Base-by-base conservation (phyloP, 371 early-diverging fungal species). In the Zychaea mexicana region DNA sequence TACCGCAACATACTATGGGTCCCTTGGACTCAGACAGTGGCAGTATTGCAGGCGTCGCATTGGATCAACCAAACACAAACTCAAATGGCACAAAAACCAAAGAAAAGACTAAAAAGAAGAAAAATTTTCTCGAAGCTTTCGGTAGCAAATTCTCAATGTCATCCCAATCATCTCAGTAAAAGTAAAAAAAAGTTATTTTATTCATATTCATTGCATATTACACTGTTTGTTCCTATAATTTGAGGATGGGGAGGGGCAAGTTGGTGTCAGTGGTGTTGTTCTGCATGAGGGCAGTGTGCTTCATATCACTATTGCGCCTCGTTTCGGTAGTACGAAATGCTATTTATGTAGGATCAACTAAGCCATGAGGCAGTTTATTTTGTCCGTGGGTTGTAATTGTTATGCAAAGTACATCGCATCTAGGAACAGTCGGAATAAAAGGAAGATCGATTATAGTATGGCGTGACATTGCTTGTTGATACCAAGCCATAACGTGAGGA, bases 91-190 rank as follows among this genome's bases (percentile, higher is more conserved):
- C 59, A n/a, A 52, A 52, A 53, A 30, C 56, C 36, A 52, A 60
- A 31, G 61, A 68, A 54, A 70, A 65, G 39, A 52, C 59, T 17
- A 61, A 70, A 52, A 65, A 63, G 57, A 70, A 66, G 56, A 70
- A 70, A 52, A 60, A 36, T 13, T 64, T 64, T 39, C 28, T 69
- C 49, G 63, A 60, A 36, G 62, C 63, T 19, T 70, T 70, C 39
- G 70, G 70, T 30, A 63, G 66, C 54, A 70, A 70, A 55, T 60
- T 70, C 31, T 61, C 67, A 47, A 67, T 67, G 67, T 56, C 66
- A 45, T 69, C 65, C 45, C 62, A 69, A 54, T 69, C 45, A 61
- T 63, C 19, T 39, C 24, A 63, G 2, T 31, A 17, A n/a, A 42
- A 57, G 42, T 46, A 52, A 46, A 46, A 46, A 46, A 46, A 46